Evolutionary conservation across 768 basidiomycete species (phyloP).

Genomic region (Russula abietina): DNA sequence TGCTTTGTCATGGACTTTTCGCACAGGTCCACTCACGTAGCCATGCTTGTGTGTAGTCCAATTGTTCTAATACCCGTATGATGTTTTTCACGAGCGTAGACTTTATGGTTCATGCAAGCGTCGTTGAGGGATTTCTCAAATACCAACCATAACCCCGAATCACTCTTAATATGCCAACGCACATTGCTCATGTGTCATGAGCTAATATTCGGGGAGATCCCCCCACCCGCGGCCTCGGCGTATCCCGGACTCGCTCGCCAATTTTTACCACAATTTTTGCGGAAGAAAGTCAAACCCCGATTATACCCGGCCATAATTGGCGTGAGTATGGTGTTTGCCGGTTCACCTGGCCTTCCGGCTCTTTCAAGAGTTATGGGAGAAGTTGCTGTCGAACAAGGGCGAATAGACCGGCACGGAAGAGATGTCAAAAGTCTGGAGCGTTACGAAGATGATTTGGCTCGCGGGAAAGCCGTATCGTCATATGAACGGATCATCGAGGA

Average conservation of each 20-base stretch:
- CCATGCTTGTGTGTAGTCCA: slow-evolving; percentile 74
- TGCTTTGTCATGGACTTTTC: slow-evolving; percentile 87
- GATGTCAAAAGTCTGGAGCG: slow-evolving; percentile 46
- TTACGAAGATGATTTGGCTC: slow-evolving; percentile 40
- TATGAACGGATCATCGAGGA: slow-evolving; percentile 32
- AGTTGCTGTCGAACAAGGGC: slow-evolving; percentile 86
- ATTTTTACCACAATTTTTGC: slow-evolving; percentile 42
- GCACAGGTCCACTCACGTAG: slow-evolving; percentile 89
- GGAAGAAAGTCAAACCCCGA: slow-evolving; percentile 66
- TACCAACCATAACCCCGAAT: slow-evolving; percentile 53
- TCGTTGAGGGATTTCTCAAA: slow-evolving; percentile 74
- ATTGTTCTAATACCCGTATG: slow-evolving; percentile 24
- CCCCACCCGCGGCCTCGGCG: slow-evolving; percentile 57
- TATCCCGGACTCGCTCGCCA: slow-evolving; percentile 57
- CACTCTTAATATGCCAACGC: slow-evolving; percentile 89
- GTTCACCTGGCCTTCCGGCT: slow-evolving; percentile 66
- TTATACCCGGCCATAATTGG: slow-evolving; percentile 76
- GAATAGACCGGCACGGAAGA: slow-evolving; percentile 56
- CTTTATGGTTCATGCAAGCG: slow-evolving; percentile 98
- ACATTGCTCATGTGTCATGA: slow-evolving; percentile 88
- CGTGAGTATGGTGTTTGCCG: slow-evolving; percentile 74
- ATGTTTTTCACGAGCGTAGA: slow-evolving; percentile 42
- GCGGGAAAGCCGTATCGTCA: slow-evolving; percentile 18
- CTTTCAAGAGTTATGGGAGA: slow-evolving; percentile 71
- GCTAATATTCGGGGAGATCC: slow-evolving; percentile 89